A percentile compares a stretch with the other conserved stretches of the same genome.
Evolutionary conservation across 257 asterid species (phyloP).

Genomic region (Vinca minor): DNA sequence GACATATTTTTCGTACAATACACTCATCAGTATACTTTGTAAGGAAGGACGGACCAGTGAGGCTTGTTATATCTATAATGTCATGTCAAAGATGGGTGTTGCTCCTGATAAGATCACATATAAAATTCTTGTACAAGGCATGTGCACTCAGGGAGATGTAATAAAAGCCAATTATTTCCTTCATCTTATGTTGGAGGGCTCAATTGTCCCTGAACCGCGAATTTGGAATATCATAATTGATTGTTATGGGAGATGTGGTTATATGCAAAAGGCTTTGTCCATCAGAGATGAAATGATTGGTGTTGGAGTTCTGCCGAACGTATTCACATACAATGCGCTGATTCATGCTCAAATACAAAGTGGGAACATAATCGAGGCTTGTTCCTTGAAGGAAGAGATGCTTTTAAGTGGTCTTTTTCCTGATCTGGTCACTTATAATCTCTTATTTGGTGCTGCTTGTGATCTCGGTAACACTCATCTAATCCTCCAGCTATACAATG

Average conservation of each 20-base stretch:
- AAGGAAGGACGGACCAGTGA: slow-evolving; percentile 49
- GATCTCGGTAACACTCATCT: slow-evolving; percentile 36
- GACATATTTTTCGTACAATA: slow-evolving; percentile 62
- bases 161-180: slow-evolving; percentile 45
- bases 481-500: slow-evolving; percentile 42
- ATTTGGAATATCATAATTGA: slow-evolving; percentile 69
- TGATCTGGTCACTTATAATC: slow-evolving; percentile 65
- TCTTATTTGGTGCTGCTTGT: slow-evolving; percentile 67
- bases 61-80: slow-evolving; percentile 57
- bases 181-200: slow-evolving; percentile 42
- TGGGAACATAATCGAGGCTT: slow-evolving; percentile 43
- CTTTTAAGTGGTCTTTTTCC: slow-evolving; percentile 42
- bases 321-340: slow-evolving; percentile 69
- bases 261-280: slow-evolving; percentile 35
- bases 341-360: slow-evolving; percentile 39
- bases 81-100: slow-evolving; percentile 73
- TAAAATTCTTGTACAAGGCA: slow-evolving; percentile 63
- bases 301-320: slow-evolving; percentile 56
- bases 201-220: slow-evolving; percentile 45
- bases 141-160: slow-evolving; percentile 47
- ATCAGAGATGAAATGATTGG: slow-evolving; percentile 53
- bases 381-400: slow-evolving; percentile 59
- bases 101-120: slow-evolving; percentile 58
- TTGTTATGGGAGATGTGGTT: slow-evolving; percentile 58
- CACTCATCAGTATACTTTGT: slow-evolving; percentile 59